A percentile compares a stretch with the other conserved stretches of the same genome.
Evolutionary conservation across 495 filamentous ascomycete genomes (phyloP).

Genomic region (Stereocaulon alpinum): DNA sequence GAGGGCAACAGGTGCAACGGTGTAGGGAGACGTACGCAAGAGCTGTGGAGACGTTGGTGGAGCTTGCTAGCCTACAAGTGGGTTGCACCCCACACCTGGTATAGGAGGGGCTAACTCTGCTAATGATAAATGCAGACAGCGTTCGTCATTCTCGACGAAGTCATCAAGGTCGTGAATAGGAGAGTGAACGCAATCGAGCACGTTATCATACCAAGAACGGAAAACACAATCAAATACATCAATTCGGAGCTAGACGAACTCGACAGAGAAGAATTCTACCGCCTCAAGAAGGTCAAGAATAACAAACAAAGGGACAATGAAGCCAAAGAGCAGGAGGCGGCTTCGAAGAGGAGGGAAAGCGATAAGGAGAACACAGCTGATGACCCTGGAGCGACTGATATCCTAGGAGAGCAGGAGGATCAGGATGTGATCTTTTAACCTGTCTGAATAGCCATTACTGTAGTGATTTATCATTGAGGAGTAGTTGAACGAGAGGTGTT

Average conservation of each 20-base stretch:
- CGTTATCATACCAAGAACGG: constrained; percentile 95
- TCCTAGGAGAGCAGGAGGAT: constrained; percentile 79
- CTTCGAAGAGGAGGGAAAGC: constrained; percentile 28
- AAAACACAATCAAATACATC: constrained; percentile 99
- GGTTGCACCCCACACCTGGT: constrained; percentile 5
- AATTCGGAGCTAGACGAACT: constrained; percentile 98
- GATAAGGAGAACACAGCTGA: constrained; percentile 36
- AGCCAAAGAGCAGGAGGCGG: constrained; percentile 23
- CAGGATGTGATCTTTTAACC: constrained; percentile 88
- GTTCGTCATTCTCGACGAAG: constrained; percentile 95
- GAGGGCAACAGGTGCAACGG: constrained; percentile 90
- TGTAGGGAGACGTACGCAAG: constrained; percentile 96
- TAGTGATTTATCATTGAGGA: no score
- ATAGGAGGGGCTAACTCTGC: neutral
- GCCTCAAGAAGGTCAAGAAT: constrained; percentile 89
- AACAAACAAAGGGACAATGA: constrained; percentile 80
- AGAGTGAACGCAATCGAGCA: constrained; percentile 98
- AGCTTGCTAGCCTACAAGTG: constrained; percentile 87
- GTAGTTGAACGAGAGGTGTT: neutral
- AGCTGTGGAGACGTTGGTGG: constrained; percentile 92
- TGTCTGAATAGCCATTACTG: neutral
- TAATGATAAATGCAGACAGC: constrained; percentile 52
- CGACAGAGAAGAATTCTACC: constrained; percentile 96
- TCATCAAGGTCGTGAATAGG: constrained; percentile 98
- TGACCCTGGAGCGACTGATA: constrained; percentile 45